Conservation (phyloP, 345 rosid genomes). For the Mallotus nudiflorus region DNA sequence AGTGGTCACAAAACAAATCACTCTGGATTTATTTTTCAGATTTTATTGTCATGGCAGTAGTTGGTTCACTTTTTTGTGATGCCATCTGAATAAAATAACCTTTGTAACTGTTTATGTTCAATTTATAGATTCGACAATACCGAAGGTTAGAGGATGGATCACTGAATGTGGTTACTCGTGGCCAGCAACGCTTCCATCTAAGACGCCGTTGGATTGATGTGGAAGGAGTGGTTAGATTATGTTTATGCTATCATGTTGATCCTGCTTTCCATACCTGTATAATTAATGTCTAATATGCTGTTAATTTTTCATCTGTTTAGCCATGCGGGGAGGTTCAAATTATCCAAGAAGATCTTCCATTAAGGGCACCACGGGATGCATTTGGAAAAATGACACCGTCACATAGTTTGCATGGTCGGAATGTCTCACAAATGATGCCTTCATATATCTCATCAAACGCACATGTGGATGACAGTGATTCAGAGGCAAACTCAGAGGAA, state of each 20-base stretch:
- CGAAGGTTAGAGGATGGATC: conserved; percentile 84
- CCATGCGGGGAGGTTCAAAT: conserved; percentile 87
- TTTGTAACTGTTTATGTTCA: conserved; percentile 5
- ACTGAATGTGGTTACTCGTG: conserved; percentile 85
- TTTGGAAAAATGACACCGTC: conserved; percentile 58
- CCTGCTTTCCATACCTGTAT: neutral
- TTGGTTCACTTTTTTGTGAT: conserved; percentile 1
- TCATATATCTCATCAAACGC: conserved; percentile 37
- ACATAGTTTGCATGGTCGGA: conserved; percentile 34
- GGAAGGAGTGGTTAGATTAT: conserved; percentile 78
- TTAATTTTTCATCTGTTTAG: conserved; percentile 37
- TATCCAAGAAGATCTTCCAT: conserved; percentile 75
- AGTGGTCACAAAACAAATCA: neutral
- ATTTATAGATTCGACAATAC: conserved; percentile 75
- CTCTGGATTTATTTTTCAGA: neutral
- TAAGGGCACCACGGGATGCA: conserved; percentile 77
- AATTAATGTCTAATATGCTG: conserved; percentile 20
- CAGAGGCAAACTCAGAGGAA: conserved; percentile 64
- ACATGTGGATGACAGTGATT: conserved; percentile 46
- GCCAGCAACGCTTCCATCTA: conserved; percentile 80
- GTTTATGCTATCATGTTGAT: neutral
- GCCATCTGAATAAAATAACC: neutral
- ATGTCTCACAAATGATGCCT: conserved; percentile 24
- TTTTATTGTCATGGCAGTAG: neutral
- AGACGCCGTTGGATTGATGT: conserved; percentile 77